These are phyloP conservation scores for Trichothecium roseum DNA, from an alignment of 2,329 filamentous ascomycete species.

Conservation along the genomic window DNA sequence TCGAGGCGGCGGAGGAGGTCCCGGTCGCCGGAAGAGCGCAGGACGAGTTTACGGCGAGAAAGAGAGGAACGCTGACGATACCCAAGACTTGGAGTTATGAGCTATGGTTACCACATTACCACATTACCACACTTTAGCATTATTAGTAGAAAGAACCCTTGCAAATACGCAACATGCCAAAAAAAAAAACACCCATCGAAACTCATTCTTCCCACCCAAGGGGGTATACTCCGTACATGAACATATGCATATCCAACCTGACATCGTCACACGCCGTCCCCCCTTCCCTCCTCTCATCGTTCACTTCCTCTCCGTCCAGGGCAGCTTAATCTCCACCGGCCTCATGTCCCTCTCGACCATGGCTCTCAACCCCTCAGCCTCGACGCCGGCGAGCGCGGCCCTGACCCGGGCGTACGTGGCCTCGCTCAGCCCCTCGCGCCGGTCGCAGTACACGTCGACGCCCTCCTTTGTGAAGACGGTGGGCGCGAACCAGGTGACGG, in stretches of 20 bases:
- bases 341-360: conserved; percentile 38
- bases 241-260: no score
- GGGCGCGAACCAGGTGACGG: conserved; percentile 75
- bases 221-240: no score
- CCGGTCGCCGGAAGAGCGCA: not conserved
- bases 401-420: conserved; percentile 47
- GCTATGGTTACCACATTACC: not conserved
- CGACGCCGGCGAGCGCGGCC: conserved; percentile 32
- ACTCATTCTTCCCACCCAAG: no score
- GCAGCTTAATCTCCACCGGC: conserved; percentile 39
- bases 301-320: conserved; percentile 29
- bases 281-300: no score
- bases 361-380: conserved; percentile 42
- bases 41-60: not conserved
- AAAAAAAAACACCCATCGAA: no score
- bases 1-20: conserved; percentile 1
- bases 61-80: not conserved
- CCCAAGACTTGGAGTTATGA: not conserved
- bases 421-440: conserved; percentile 46
- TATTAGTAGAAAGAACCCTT: no score
- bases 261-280: not conserved
- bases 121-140: no score
- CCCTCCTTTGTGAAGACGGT: conserved; percentile 78
- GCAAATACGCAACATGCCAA: no score
- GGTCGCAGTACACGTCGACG: conserved; percentile 65